A percentile compares a stretch with the other conserved stretches of the same genome.
phyloP scores from a whole-genome alignment of 306 rosid genomes.

The Prunus padus region DNA sequence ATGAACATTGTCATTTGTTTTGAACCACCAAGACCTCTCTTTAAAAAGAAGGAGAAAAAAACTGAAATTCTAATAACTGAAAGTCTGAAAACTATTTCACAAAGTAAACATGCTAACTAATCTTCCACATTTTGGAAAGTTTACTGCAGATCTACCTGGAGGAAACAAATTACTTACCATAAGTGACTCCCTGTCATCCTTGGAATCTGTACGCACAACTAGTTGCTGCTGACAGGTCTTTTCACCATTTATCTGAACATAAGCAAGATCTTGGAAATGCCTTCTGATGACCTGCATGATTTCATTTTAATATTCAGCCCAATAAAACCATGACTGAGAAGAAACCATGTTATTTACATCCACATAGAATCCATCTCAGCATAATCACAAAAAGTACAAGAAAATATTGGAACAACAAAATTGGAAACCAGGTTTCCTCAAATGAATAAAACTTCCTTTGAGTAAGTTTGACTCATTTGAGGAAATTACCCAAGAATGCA shows the following conservation, averaged over 20 bases:
- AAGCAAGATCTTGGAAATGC: slow-evolving; percentile 69
- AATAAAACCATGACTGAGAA: background rate
- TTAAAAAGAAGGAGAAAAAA: background rate
- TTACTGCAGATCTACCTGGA: slow-evolving; percentile 4
- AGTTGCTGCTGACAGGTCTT: slow-evolving; percentile 48
- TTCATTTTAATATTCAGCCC: slow-evolving; percentile 26
- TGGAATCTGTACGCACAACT: slow-evolving; percentile 65
- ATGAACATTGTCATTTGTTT: background rate
- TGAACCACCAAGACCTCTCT: background rate
- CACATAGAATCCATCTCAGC: background rate
- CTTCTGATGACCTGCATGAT: slow-evolving; percentile 67
- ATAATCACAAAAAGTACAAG: background rate
- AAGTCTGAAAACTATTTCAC: slow-evolving; percentile 6
- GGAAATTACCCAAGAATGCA: background rate
- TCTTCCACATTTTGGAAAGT: background rate
- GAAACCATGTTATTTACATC: background rate
- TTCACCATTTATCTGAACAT: slow-evolving; percentile 46
- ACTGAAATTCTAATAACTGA: background rate
- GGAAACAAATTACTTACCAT: slow-evolving; percentile 47
- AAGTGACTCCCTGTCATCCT: slow-evolving; percentile 64
- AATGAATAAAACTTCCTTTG: background rate
- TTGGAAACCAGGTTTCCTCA: background rate
- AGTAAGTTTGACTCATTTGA: background rate
- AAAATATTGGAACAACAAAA: background rate
- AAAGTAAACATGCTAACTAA: background rate